Evolutionary conservation across 306 rosid genomes (phyloP), one percentile per base, ranked within the genome.

Genomic region (Trichosanthes truncata): DNA sequence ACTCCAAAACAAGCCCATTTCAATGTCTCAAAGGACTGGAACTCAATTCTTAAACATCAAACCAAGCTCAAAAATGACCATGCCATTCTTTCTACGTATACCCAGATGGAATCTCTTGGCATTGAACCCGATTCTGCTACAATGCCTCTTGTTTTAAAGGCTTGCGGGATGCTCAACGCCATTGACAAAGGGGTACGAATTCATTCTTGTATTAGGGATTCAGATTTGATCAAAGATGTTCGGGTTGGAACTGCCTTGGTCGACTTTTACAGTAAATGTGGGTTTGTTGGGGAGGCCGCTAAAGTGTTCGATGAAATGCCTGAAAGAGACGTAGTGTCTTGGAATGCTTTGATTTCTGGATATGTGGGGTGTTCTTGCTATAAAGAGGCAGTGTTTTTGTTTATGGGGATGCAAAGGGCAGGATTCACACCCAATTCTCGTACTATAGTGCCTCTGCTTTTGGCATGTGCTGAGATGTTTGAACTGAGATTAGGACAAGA

Each of bases 331-430:
- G 51, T 85, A 41, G 89, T 85, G 43, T 78, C 73, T 26, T 88
- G 87, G 89, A 88, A 85, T 23, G 84, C 84, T n/a, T 59, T 88
- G 84, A 74, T 88, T 77, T 73, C 78, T 18, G 91, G 91, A 68
- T 78, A 76, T 69, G 89, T 83, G 41, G 73, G 76, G 45, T 83
- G 87, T 69, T 76, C 77, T 21, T 75, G 18, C 75, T 82, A 57
- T 78, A 72, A 78, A 67, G 79, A 80, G 80, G 91, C 81, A 6
- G 14, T 83, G 35, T 78, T 17, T 8, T 82, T 85, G 86, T 82
- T 81, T 68, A 36, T 77, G 53, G 80, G 68, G 80, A 85, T 88
- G 89, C 79, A 82, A 55, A 61, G 53, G 23, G 89, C 79, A 26
- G 86, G 86, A 43, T 68, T 83, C 55, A 68, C 25, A 23, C 85